phyloP scores from a whole-genome alignment of 257 asterid species.

The Dorcoceras hygrometricum region DNA sequence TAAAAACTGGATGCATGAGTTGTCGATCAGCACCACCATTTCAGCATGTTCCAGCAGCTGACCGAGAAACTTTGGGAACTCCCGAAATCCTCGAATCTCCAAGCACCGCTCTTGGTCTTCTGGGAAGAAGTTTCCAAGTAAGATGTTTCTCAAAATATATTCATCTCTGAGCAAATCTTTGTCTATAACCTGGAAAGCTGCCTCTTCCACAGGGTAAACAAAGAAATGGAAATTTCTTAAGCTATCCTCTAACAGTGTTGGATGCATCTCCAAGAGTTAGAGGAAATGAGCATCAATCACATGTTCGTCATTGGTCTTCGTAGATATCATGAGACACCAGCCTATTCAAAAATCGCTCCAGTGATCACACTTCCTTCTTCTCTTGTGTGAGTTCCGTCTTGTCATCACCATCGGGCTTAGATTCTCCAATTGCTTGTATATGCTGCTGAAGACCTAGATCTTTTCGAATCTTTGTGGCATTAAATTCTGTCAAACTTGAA shows the following conservation, averaged over 20 bases:
- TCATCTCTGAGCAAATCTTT: slow-evolving; percentile 20
- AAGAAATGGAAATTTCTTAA: slow-evolving; percentile 28
- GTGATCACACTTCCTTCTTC: slow-evolving; percentile 16
- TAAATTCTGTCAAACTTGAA: slow-evolving; percentile 15
- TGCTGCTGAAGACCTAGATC: slow-evolving; percentile 13
- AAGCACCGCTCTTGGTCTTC: slow-evolving; percentile 14
- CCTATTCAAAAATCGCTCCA: slow-evolving; percentile 40
- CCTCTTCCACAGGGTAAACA: slow-evolving; percentile 30
- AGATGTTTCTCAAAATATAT: slow-evolving; percentile 20
- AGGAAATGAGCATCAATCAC: slow-evolving; percentile 30
- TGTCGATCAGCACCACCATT: slow-evolving; percentile 23
- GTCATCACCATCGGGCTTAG: not conserved
- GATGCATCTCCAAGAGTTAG: slow-evolving; percentile 19
- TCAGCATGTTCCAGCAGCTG: slow-evolving; percentile 26
- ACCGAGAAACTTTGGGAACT: slow-evolving; percentile 23
- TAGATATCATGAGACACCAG: not conserved
- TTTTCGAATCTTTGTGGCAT: not conserved
- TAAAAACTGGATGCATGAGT: slow-evolving; percentile 24
- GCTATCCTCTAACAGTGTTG: not conserved
- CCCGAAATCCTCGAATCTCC: slow-evolving; percentile 35
- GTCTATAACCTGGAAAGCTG: slow-evolving; percentile 5
- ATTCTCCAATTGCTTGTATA: not conserved
- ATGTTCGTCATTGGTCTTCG: not conserved
- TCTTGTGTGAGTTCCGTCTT: not conserved
- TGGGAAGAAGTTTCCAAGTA: slow-evolving; percentile 7